Conservation (phyloP, 2,329 filamentous ascomycete species). For the Aspergillus pseudotamarii region DNA sequence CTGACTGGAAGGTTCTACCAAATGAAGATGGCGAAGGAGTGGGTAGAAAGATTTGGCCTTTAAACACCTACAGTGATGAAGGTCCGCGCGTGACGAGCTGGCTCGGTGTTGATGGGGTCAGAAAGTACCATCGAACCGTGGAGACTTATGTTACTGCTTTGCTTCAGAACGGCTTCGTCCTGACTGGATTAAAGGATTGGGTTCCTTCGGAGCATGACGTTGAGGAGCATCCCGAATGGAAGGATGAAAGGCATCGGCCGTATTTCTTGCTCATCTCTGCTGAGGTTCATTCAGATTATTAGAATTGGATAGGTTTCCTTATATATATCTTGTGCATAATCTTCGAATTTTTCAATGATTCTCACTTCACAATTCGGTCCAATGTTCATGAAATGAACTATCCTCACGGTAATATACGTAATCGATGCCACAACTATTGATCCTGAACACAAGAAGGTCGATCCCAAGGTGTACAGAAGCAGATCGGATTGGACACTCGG, state of each 20-base stretch:
- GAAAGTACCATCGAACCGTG: conserved; percentile 53
- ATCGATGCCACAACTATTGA: too few species aligned
- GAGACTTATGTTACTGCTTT: conserved; percentile 46
- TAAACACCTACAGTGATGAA: conserved; percentile 48
- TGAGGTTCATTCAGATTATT: not conserved
- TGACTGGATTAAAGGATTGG: conserved; percentile 48
- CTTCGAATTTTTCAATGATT: too few species aligned
- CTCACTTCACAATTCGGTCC: too few species aligned
- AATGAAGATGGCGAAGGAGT: conserved; percentile 31
- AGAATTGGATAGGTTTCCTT: too few species aligned
- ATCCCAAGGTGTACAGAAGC: too few species aligned
- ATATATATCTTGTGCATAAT: too few species aligned
- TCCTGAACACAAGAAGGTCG: too few species aligned
- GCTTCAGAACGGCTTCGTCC: conserved; percentile 39
- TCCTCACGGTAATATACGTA: too few species aligned
- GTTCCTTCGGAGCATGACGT: conserved; percentile 34
- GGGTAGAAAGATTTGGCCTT: conserved; percentile 44
- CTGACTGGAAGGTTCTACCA: conserved; percentile 18
- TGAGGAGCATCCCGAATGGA: conserved; percentile 34
- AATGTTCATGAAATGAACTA: too few species aligned
- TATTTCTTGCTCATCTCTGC: conserved; percentile 39
- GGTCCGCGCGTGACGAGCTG: conserved; percentile 46
- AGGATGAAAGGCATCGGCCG: conserved; percentile 35
- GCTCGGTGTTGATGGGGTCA: conserved; percentile 44
- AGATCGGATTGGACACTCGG: too few species aligned